These are phyloP conservation scores for Phanerochaete carnosa DNA, from an alignment of 768 basidiomycete genomes.

Conservation along the genomic window DNA sequence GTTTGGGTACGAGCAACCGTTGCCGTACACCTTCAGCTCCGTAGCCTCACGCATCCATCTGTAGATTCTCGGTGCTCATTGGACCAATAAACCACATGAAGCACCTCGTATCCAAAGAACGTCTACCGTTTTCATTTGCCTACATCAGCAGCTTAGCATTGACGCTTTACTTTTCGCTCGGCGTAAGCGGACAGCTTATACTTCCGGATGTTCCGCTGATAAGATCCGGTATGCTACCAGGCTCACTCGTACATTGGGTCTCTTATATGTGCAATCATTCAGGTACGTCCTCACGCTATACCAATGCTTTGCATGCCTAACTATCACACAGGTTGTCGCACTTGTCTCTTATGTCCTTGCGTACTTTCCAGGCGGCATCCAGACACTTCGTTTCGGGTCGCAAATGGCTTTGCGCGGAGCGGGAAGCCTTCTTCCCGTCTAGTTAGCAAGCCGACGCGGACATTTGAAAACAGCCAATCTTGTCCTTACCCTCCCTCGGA, in stretches of 20 bases:
- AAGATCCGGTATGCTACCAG: constrained; percentile 34
- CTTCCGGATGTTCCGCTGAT: neutral
- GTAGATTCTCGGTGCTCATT: constrained; percentile 77
- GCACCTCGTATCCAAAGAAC: constrained; percentile 79
- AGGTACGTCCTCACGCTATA: constrained; percentile 39
- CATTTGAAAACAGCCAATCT: too few relatives aligned
- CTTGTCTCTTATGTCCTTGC: constrained; percentile 88
- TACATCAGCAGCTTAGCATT: constrained; percentile 83
- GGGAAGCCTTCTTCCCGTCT: constrained; percentile 78
- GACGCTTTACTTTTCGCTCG: constrained; percentile 90
- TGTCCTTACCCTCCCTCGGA: too few relatives aligned
- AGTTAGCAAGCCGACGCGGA: constrained; percentile 18
- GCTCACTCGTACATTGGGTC: constrained; percentile 84
- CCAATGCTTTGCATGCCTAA: neutral
- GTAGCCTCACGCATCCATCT: neutral
- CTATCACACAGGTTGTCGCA: constrained; percentile 57
- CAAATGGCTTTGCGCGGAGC: constrained; percentile 83
- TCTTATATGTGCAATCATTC: constrained; percentile 75
- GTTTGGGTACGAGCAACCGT: constrained; percentile 68
- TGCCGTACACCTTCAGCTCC: neutral
- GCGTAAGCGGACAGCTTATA: constrained; percentile 48
- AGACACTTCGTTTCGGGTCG: constrained; percentile 77
- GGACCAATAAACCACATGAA: constrained; percentile 92
- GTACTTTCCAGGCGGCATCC: constrained; percentile 90
- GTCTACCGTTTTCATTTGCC: constrained; percentile 78